Evolutionary conservation across 768 basidiomycete species (phyloP), one percentile per base, ranked within the genome.

Genomic region (Auricularia heimuer): DNA sequence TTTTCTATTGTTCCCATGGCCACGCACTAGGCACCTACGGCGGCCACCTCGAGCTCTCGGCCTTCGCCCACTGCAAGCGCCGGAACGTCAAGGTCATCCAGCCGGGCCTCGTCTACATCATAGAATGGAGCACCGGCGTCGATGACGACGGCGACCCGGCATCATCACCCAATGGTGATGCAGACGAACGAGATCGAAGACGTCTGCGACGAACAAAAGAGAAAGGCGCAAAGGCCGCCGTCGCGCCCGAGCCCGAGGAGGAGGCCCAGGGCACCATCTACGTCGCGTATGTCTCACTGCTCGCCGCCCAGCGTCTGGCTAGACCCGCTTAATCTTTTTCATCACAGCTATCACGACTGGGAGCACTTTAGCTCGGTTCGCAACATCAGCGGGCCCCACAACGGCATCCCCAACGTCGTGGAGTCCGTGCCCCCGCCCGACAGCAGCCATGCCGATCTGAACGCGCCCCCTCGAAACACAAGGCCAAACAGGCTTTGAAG

Each of bases 331-430:
- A 51, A 33, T 60, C 61, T 58, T 56, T 39, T 11, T 39, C 29
- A 66, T 33, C 56, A 36, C 3, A 91, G 90, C 36, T 95, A 93
- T 73, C 89, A 94, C 71, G 91, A 94, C 73, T 94, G 91, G 90
- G 93, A 96, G 71, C 94, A 96, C 73, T 96, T 94, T 71, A 93
- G 90, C 12, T 91, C 89, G n/a, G 90, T 96, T 65, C 88, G 94
- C 58, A 94, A 92, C 73, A 77, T 94, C 63, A 80, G 80, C 16
- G 94, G 94, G 1, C 94, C 93, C 0, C 92, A 94, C 72, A 77
- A 83, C 0, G 94, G 92, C 7, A 78, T 86, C 16, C 90, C 91
- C 3, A 75, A 76, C 63, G 84, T 92, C 2, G 71, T 74, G 54
- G 91, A 93, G 74, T 73, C 72, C 16, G 67, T 75, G 21, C 72